phyloP scores from a whole-genome alignment of 2,329 filamentous ascomycete genomes.

The Metarhizium sp. region DNA sequence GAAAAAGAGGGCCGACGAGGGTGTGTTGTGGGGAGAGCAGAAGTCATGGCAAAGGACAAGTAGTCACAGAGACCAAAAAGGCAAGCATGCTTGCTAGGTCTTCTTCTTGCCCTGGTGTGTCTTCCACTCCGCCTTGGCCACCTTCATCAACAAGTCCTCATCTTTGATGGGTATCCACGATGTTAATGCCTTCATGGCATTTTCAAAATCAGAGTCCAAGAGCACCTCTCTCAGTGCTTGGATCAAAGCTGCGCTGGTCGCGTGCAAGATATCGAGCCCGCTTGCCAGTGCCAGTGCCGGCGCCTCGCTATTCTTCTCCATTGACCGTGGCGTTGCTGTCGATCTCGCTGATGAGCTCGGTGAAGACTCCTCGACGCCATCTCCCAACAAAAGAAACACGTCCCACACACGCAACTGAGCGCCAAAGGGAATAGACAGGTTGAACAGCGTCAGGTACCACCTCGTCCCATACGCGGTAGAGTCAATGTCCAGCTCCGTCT shows the following conservation, averaged over 20 bases:
- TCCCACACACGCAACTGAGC: constrained; percentile 96
- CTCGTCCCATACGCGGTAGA: constrained; percentile 90
- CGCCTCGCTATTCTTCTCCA: constrained; percentile 5
- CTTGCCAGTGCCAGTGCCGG: constrained; percentile 11
- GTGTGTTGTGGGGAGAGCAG: constrained; percentile 9
- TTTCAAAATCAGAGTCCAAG: constrained; percentile 90
- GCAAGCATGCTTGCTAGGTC: constrained; percentile 21
- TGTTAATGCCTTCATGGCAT: constrained; percentile 93
- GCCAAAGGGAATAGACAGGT: constrained; percentile 88
- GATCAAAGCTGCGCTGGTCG: constrained; percentile 79
- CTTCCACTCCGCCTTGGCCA: constrained; percentile 83
- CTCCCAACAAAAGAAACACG: constrained; percentile 85
- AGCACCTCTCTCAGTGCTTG: constrained; percentile 84
- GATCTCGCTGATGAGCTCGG: background rate
- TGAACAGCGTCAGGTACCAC: constrained; percentile 97
- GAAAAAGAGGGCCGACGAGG: constrained; percentile 11
- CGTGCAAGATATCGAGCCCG: constrained; percentile 81
- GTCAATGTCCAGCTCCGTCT: constrained; percentile 71
- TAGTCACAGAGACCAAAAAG: constrained; percentile 13
- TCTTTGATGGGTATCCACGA: constrained; percentile 92
- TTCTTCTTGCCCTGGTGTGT: constrained; percentile 40
- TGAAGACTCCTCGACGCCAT: constrained; percentile 1
- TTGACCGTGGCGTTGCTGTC: background rate
- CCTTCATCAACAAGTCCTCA: constrained; percentile 85
- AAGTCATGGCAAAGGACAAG: constrained; percentile 1